phyloP scores from a whole-genome alignment of 495 filamentous ascomycete genomes.

The Terfezia claveryi region DNA sequence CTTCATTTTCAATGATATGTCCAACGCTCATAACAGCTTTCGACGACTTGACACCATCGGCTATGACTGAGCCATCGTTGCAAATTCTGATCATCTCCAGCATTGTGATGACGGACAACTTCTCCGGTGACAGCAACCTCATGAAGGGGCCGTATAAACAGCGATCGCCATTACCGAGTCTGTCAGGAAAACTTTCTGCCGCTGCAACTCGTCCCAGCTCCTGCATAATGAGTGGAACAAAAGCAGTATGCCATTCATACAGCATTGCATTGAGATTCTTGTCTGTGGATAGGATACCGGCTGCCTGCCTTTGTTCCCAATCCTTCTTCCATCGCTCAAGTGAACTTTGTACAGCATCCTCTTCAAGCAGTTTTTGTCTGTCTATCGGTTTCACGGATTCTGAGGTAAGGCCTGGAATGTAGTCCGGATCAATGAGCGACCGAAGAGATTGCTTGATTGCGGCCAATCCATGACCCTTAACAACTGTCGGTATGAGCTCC shows the following conservation, averaged over 20 bases:
- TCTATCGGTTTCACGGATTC: conserved; percentile 23
- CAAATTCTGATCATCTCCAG: conserved; percentile 34
- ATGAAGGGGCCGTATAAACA: conserved; percentile 56
- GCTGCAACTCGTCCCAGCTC: conserved; percentile 41
- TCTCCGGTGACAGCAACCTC: conserved; percentile 36
- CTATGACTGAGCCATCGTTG: conserved; percentile 19
- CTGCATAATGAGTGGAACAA: conserved; percentile 37
- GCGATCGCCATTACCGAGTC: conserved; percentile 31
- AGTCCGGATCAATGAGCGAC: conserved; percentile 30
- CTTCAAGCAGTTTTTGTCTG: conserved; percentile 48
- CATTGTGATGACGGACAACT: conserved; percentile 62
- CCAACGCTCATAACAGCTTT: conserved; percentile 32
- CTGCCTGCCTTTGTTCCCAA: conserved; percentile 33
- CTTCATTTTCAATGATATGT: conserved; percentile 40
- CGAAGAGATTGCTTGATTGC: conserved; percentile 43
- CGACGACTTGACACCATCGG: conserved; percentile 27
- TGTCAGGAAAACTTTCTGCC: conserved; percentile 27
- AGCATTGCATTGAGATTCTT: conserved; percentile 41
- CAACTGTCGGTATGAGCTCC: conserved; percentile 34
- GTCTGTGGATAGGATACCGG: conserved; percentile 37
- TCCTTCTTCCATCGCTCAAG: conserved; percentile 61
- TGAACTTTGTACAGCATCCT: conserved; percentile 49
- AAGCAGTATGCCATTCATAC: conserved; percentile 54
- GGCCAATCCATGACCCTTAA: conserved; percentile 52
- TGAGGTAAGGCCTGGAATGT: conserved; percentile 22